phyloP scores from a whole-genome alignment of 148 eudicot species.

The Rhododendron griersonianum region DNA sequence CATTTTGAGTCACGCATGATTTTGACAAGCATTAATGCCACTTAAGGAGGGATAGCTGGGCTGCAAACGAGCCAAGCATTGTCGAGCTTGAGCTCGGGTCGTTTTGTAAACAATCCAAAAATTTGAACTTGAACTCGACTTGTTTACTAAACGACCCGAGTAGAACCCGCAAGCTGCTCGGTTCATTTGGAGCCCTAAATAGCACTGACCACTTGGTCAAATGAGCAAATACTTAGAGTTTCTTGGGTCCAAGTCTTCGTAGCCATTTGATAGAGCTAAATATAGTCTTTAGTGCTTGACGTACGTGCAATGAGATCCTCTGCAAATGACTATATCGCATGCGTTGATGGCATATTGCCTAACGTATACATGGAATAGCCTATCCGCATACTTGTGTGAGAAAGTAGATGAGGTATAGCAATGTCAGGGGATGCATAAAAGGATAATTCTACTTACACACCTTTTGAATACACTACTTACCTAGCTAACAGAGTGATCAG shows the following conservation, averaged over 20 bases:
- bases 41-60: background rate
- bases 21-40: background rate
- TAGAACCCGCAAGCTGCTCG: too few relatives aligned
- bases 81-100: too few relatives aligned
- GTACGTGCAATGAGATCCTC: background rate
- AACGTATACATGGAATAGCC: background rate
- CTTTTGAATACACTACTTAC: background rate
- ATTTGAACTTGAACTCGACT: too few relatives aligned
- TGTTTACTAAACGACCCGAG: too few relatives aligned
- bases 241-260: background rate
- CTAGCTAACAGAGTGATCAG: background rate
- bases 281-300: background rate
- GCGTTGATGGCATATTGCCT: background rate
- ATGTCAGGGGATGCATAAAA: background rate
- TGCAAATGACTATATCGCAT: background rate
- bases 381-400: background rate
- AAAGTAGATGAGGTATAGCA: background rate
- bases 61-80: too few relatives aligned
- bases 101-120: too few relatives aligned
- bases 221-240: background rate
- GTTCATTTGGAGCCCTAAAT: too few relatives aligned
- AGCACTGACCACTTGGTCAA: background rate
- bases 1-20: background rate
- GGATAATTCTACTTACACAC: background rate
- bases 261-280: background rate